A percentile compares a stretch with the other conserved stretches of the same genome.
phyloP scores from a whole-genome alignment of 208 protist genomes.

The Naegleria gruberi region DNA sequence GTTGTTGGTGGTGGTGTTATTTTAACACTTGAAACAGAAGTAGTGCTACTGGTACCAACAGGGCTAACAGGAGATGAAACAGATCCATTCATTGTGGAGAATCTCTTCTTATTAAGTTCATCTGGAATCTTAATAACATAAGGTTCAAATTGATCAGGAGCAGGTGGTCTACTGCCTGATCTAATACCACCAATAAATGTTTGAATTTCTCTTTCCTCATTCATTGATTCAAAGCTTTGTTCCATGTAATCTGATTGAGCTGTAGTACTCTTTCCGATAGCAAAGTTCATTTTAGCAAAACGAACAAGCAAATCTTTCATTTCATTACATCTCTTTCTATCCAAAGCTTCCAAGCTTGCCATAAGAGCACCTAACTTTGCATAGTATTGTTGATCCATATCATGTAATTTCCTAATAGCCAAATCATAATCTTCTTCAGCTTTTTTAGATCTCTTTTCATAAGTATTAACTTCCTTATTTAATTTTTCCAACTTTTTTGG shows the following conservation, averaged over 20 bases:
- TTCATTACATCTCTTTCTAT: not conserved
- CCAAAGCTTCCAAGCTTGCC: not conserved
- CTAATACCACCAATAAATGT: not conserved
- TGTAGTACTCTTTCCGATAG: not conserved
- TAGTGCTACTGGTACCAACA: not conserved
- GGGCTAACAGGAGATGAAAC: not conserved
- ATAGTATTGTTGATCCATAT: conserved; percentile 2
- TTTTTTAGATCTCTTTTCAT: not conserved
- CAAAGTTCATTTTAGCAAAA: not conserved
- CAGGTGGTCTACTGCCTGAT: not conserved
- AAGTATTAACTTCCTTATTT: not conserved
- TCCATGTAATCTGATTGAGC: not conserved
- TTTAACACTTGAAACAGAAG: not conserved
- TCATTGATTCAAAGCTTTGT: not conserved
- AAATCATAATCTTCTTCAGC: not conserved
- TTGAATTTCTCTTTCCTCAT: conserved; percentile 6
- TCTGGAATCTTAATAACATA: not conserved
- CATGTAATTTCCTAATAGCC: not conserved
- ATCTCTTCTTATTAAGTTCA: not conserved
- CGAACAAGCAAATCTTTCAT: not conserved
- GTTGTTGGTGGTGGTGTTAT: not conserved
- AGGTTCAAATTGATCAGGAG: not conserved
- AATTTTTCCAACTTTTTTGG: not conserved
- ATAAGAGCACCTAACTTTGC: not conserved
- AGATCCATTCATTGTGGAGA: not conserved